These are phyloP conservation scores for Ogataea pignaliae DNA, from an alignment of 805 yeast species.

Conservation along the genomic window DNA sequence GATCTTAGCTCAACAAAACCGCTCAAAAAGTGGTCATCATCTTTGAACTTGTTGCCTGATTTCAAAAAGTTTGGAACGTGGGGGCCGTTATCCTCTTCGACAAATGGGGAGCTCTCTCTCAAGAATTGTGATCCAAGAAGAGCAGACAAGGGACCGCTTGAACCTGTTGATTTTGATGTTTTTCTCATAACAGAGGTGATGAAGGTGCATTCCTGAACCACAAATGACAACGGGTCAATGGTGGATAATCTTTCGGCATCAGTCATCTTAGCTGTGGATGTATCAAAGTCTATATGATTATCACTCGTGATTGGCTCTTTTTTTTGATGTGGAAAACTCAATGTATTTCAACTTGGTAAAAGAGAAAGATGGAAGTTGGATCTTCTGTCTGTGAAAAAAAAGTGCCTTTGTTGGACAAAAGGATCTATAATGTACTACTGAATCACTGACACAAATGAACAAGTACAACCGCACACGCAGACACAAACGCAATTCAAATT, in stretches of 20 bases:
- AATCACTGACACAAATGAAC: no score
- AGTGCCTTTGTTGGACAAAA: no score
- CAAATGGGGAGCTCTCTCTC: conserved; percentile 25
- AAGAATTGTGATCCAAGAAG: conserved; percentile 57
- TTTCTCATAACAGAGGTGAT: conserved; percentile 89
- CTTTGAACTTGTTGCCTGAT: conserved; percentile 28
- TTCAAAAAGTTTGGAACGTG: conserved; percentile 24
- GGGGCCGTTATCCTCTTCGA: conserved; percentile 26
- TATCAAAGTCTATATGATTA: not conserved
- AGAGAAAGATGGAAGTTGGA: no score
- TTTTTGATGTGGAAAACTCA: no score
- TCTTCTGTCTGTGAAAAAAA: no score
- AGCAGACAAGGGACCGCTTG: conserved; percentile 72
- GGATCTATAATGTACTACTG: no score
- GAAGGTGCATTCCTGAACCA: conserved; percentile 82
- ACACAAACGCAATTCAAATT: no score
- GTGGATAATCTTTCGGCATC: conserved; percentile 26
- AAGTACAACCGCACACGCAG: no score
- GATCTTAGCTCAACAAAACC: conserved; percentile 77
- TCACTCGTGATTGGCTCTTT: no score
- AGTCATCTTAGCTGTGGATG: not conserved
- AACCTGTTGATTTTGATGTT: conserved; percentile 58
- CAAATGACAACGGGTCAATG: conserved; percentile 74
- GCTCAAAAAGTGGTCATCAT: conserved; percentile 57
- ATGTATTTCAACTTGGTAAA: no score